Evolutionary conservation across 176 grass and related monocot species (phyloP).

Genomic region (Canna indica): DNA sequence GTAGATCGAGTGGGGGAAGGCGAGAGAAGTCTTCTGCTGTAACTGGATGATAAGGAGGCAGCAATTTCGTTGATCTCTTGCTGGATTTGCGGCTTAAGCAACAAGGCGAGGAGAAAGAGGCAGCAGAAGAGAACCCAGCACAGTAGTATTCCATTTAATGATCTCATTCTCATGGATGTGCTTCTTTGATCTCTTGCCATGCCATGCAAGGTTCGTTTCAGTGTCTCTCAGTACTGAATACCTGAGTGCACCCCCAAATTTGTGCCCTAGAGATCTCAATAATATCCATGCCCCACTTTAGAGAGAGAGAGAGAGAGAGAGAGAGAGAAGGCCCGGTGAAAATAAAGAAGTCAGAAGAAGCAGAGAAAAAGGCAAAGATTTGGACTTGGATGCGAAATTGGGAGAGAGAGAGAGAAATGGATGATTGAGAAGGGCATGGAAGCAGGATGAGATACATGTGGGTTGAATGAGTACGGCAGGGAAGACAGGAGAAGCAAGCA

Average conservation of each 20-base stretch:
- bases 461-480: neutral
- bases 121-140: conserved; percentile 1
- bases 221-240: too few relatives aligned
- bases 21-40: neutral
- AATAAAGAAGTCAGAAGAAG: neutral
- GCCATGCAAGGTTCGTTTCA: too few relatives aligned
- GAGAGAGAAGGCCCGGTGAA: too few relatives aligned
- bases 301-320: too few relatives aligned
- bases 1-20: neutral
- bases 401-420: neutral
- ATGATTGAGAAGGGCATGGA: too few relatives aligned
- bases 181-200: neutral
- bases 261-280: too few relatives aligned
- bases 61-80: neutral
- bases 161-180: too few relatives aligned
- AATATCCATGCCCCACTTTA: too few relatives aligned
- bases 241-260: too few relatives aligned
- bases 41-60: neutral
- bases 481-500: too few relatives aligned
- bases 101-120: conserved; percentile 5
- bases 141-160: neutral
- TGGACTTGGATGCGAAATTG: neutral
- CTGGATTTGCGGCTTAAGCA: neutral
- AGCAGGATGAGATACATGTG: neutral
- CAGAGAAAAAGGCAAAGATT: neutral